A percentile compares a stretch with the other conserved stretches of the same genome.
These are phyloP conservation scores for Helicocarpus griseus DNA, from an alignment of 2,329 filamentous ascomycete species.

Conservation along the genomic window DNA sequence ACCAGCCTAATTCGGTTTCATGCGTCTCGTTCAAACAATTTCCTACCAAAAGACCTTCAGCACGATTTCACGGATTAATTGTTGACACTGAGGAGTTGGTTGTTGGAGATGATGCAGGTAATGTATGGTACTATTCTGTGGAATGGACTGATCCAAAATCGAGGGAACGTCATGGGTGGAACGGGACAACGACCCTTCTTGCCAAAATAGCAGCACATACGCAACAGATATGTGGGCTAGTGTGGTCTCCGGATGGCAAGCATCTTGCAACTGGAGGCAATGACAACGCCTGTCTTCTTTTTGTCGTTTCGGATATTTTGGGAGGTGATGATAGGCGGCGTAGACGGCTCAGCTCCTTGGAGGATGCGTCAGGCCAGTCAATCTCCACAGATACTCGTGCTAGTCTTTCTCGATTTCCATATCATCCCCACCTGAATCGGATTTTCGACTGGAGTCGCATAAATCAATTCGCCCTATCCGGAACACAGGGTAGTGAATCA, in stretches of 20 bases:
- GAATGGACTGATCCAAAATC: slow-evolving; percentile 58
- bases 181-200: slow-evolving; percentile 66
- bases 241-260: slow-evolving; percentile 68
- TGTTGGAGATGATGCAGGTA: slow-evolving; percentile 73
- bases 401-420: slow-evolving; percentile 16
- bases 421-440: slow-evolving; percentile 14
- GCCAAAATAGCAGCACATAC: slow-evolving; percentile 68
- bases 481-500: neutral
- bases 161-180: slow-evolving; percentile 63
- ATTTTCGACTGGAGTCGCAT: slow-evolving; percentile 15
- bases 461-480: slow-evolving; percentile 1
- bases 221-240: slow-evolving; percentile 88
- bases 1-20: slow-evolving; percentile 62
- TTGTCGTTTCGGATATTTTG: slow-evolving; percentile 56
- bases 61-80: slow-evolving; percentile 36
- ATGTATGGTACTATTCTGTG: slow-evolving; percentile 77
- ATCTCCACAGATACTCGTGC: slow-evolving; percentile 2
- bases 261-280: slow-evolving; percentile 84
- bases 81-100: slow-evolving; percentile 73
- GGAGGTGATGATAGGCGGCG: slow-evolving; percentile 5
- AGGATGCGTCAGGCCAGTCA: neutral
- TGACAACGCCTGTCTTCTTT: slow-evolving; percentile 80
- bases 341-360: neutral
- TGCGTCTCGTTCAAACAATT: slow-evolving; percentile 74
- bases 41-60: slow-evolving; percentile 40